phyloP scores from a whole-genome alignment of 176 grass and related monocot genomes.

The Oryza coarctata region DNA sequence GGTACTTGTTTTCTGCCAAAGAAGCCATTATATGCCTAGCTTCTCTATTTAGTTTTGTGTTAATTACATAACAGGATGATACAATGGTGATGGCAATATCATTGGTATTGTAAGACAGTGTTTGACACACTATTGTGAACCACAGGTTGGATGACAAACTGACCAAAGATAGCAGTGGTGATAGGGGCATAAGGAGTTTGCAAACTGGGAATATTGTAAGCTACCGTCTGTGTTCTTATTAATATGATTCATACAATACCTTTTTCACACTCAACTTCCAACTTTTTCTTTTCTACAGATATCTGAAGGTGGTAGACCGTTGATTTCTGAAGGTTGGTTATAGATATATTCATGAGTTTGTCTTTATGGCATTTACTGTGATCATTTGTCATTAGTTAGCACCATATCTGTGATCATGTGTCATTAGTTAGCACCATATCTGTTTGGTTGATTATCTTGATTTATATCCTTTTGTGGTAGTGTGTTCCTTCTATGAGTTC shows the following conservation, averaged over 20 bases:
- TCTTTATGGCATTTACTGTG: neutral
- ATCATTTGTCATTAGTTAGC: neutral
- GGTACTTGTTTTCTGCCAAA: neutral
- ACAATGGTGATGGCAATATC: neutral
- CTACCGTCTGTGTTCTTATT: neutral
- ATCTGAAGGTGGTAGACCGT: conserved; percentile 15
- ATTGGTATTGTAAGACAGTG: conserved; percentile 8
- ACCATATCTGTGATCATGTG: neutral
- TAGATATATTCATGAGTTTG: conserved; percentile 20
- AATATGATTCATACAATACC: neutral
- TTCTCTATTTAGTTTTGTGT: neutral
- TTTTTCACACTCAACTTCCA: neutral
- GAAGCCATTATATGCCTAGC: neutral
- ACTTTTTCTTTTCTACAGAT: conserved; percentile 26
- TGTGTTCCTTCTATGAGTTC: neutral
- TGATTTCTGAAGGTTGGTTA: conserved; percentile 51
- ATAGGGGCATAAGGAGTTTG: conserved; percentile 29
- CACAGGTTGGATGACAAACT: conserved; percentile 49
- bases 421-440: neutral
- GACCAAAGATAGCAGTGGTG: conserved; percentile 35
- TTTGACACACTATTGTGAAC: conserved; percentile 6
- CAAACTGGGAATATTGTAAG: conserved; percentile 40
- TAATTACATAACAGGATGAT: neutral
- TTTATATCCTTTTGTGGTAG: neutral
- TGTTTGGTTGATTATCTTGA: neutral